These are phyloP conservation scores for Podaxis sp. DNA, from an alignment of 768 basidiomycete genomes.

Conservation along the genomic window DNA sequence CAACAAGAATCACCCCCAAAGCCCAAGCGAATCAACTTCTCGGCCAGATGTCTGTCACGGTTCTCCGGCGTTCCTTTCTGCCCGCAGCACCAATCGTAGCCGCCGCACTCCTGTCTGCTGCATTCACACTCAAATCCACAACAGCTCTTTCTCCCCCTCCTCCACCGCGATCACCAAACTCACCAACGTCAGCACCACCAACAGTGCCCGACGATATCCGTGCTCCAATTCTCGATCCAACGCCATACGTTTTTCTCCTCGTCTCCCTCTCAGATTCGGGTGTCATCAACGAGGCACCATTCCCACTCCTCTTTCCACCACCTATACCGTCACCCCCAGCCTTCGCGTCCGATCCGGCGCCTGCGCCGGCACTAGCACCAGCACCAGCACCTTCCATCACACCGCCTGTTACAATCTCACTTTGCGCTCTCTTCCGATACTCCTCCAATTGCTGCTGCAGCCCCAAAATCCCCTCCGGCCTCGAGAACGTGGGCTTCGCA, in stretches of 20 bases:
- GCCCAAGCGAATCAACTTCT: constrained; percentile 18
- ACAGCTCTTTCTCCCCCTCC: constrained; percentile 20
- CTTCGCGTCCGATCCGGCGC: not conserved
- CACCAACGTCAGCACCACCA: constrained; percentile 15
- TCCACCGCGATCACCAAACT: constrained; percentile 8
- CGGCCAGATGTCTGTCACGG: constrained; percentile 48
- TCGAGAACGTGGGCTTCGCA: constrained; percentile 53
- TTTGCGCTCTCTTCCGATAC: constrained; percentile 29
- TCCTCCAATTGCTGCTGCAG: constrained; percentile 52
- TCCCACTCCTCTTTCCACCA: constrained; percentile 12
- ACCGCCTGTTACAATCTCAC: constrained; percentile 21
- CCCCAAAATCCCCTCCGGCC: constrained; percentile 53
- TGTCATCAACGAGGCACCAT: constrained; percentile 9
- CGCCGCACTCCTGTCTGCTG: constrained; percentile 43
- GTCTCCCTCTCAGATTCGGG: constrained; percentile 44
- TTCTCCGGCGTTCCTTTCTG: constrained; percentile 41
- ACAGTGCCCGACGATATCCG: constrained; percentile 43
- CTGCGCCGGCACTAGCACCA: not conserved
- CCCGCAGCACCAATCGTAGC: constrained; percentile 25
- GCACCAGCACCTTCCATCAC: not conserved
- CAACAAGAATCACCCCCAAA: constrained; percentile 3
- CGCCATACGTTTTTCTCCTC: constrained; percentile 34
- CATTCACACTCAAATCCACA: constrained; percentile 26
- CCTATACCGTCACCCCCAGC: not conserved
- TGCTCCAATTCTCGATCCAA: constrained; percentile 35